phyloP scores from a whole-genome alignment of 805 yeast genomes.

The Scheffersomyces spartinae region DNA sequence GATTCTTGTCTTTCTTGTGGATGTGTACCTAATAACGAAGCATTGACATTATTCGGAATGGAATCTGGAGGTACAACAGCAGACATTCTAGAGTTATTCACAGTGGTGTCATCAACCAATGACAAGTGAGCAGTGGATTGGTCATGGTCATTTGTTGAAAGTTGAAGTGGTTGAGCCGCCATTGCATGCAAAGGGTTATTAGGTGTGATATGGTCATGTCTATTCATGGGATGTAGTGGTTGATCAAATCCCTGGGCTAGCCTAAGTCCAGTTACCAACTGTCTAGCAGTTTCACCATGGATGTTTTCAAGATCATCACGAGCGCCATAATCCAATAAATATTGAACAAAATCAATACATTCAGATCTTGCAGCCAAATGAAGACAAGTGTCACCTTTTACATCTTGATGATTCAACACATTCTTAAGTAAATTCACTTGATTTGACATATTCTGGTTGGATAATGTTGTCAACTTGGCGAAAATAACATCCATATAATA shows the following conservation, averaged over 20 bases:
- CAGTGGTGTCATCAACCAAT: no score
- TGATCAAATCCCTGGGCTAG: no score
- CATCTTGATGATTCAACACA: conserved; percentile 80
- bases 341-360: conserved; percentile 67
- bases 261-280: conserved; percentile 13
- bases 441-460: conserved; percentile 3
- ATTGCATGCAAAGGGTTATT: no score
- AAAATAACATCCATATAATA: conserved; percentile 29
- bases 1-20: no score
- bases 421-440: conserved; percentile 27
- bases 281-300: conserved; percentile 25
- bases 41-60: no score
- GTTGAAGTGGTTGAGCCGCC: conserved; percentile 4
- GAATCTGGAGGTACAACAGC: no score
- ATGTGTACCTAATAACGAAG: no score
- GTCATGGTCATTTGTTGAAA: no score
- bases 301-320: conserved; percentile 23
- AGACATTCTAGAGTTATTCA: no score
- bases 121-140: no score
- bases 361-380: conserved; percentile 89
- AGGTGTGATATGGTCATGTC: neutral
- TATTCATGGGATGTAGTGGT: no score
- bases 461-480: conserved; percentile 11
- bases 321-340: conserved; percentile 80
- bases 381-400: conserved; percentile 89